phyloP scores from a whole-genome alignment of 805 yeast genomes.

The Starmerella powellii region DNA sequence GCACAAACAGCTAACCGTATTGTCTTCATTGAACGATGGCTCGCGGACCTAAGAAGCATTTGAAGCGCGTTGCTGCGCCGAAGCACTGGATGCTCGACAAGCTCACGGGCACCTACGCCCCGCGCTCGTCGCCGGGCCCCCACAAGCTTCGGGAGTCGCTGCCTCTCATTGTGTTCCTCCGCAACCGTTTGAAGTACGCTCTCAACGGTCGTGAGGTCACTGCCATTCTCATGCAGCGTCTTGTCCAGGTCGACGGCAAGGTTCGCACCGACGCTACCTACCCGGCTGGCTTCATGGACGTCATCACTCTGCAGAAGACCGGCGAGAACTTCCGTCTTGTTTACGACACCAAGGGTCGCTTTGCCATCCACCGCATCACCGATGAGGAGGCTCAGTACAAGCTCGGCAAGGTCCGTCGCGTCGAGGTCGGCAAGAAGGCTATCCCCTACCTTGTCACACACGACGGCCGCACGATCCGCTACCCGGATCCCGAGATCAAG shows the following conservation, averaged over 20 bases:
- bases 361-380: slow-evolving; percentile 98
- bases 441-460: slow-evolving; percentile 97
- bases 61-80: slow-evolving; percentile 99
- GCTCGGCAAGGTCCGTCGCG: slow-evolving; percentile 96
- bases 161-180: slow-evolving; percentile 90
- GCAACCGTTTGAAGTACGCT: slow-evolving; percentile 98
- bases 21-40: slow-evolving; percentile 35
- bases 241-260: slow-evolving; percentile 96
- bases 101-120: slow-evolving; percentile 98
- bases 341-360: slow-evolving; percentile 98
- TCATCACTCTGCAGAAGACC: slow-evolving; percentile 92
- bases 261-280: slow-evolving; percentile 97
- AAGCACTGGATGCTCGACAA: slow-evolving; percentile 99
- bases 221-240: slow-evolving; percentile 96
- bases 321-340: slow-evolving; percentile 98
- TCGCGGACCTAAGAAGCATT: slow-evolving; percentile 66
- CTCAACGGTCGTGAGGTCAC: slow-evolving; percentile 98
- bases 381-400: slow-evolving; percentile 98
- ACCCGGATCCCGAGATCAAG: slow-evolving; percentile 96
- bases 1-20: slow-evolving; percentile 12
- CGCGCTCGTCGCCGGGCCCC: slow-evolving; percentile 99
- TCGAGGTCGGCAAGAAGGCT: slow-evolving; percentile 96
- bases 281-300: slow-evolving; percentile 99
- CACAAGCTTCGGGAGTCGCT: slow-evolving; percentile 97
- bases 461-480: slow-evolving; percentile 99